phyloP scores from a whole-genome alignment of 1,284 basidiomycete species.

The Quambalaria eucalypti region DNA sequence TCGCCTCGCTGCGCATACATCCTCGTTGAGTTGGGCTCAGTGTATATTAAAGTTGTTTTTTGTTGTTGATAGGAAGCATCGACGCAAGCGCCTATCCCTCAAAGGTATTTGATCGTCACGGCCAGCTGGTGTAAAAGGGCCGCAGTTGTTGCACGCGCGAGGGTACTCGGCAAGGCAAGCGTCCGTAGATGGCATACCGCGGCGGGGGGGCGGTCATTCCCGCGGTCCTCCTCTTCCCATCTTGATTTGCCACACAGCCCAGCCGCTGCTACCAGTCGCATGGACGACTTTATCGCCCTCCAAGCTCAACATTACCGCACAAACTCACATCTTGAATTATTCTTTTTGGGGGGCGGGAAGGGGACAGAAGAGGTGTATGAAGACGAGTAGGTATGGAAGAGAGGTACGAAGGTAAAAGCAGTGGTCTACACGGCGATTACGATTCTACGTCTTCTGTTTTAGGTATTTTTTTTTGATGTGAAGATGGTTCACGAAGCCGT shows the following conservation, averaged over 20 bases:
- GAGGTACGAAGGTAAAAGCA: background rate
- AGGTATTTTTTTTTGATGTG: background rate
- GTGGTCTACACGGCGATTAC: no score
- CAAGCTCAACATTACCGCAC: background rate
- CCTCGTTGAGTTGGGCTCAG: background rate
- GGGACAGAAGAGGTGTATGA: background rate
- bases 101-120: background rate
- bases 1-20: background rate
- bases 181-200: no score
- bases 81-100: background rate
- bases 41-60: constrained; percentile 4
- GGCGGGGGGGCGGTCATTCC: background rate
- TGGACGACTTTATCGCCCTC: background rate
- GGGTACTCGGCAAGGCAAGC: background rate
- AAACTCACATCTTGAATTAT: constrained; percentile 1
- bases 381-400: background rate
- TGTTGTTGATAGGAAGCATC: background rate
- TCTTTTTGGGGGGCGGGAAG: background rate
- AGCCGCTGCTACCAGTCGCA: background rate
- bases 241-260: background rate
- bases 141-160: background rate
- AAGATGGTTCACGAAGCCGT: background rate
- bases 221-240: background rate
- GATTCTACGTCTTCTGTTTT: no score
- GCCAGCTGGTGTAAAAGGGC: background rate